Percentiles rank a stretch among this genome's conserved stretches.
phyloP scores from a whole-genome alignment of 129 eudicot genomes.

The Helichrysum umbraculigerum region DNA sequence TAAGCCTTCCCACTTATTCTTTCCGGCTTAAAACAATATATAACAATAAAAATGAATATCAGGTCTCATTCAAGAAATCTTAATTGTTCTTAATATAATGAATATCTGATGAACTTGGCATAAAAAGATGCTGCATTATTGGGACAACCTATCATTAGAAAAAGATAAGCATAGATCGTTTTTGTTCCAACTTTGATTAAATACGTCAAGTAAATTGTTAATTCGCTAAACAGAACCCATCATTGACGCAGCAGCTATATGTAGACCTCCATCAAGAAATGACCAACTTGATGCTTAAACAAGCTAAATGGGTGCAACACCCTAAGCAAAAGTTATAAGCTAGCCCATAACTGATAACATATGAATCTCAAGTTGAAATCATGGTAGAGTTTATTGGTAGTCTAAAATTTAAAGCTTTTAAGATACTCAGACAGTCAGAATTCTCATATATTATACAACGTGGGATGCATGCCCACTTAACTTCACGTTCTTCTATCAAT shows the following conservation, averaged over 20 bases:
- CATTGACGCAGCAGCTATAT: too few species aligned
- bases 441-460: background rate
- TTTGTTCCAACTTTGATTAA: too few species aligned
- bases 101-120: background rate
- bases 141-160: background rate
- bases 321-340: background rate
- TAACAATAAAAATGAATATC: background rate
- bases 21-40: constrained; percentile 64
- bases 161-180: too few species aligned
- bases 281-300: background rate
- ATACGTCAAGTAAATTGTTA: too few species aligned
- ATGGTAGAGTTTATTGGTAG: background rate
- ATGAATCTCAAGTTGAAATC: background rate
- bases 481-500: background rate
- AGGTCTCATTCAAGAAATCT: too few species aligned
- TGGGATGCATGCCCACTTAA: background rate
- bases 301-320: background rate
- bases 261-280: too few species aligned
- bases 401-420: background rate
- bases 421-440: background rate
- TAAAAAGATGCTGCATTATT: background rate
- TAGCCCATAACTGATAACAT: background rate
- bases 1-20: constrained; percentile 92
- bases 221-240: too few species aligned
- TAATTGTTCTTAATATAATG: too few species aligned